Evolutionary conservation across 495 filamentous ascomycete species (phyloP), one percentile per base, ranked within the genome.

Genomic region (Cercophora sp.): DNA sequence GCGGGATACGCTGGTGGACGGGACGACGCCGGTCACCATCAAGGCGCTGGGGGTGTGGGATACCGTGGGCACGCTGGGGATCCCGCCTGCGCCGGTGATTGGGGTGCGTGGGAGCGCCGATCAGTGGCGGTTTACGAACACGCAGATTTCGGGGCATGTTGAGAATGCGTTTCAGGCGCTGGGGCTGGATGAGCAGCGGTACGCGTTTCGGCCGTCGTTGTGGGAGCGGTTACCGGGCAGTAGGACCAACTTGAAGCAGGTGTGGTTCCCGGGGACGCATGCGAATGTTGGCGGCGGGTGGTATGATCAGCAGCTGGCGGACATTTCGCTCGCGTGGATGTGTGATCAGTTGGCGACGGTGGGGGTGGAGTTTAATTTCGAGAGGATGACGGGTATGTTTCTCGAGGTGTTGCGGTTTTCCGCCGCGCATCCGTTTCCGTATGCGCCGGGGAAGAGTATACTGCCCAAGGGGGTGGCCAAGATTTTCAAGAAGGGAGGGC

Each of bases 121-220:
- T 22, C 59, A 67, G 61, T 69, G 66, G 66, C 37, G 56, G 8
- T 84, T 85, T 64, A 78, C 80, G 64, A 79, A 84, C 63, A 83
- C 80, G 10, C 70, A 75, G 31, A 65, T 85, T 2, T 71, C 72
- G 9, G 67, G 75, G 51, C 66, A 67, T 54, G 78, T 87, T 4
- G 78, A 85, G 52, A 75, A 86, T 57, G 85, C 85, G 3, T 87
- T 88, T 57, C 85, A 89, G 60, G 85, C 85, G 11, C 69, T 89
- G 1, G 85, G 84, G 1, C 75, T 89, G 1, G 84, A 88, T 56
- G 85, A 89, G 68, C 70, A 77, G n/a, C 77, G 85, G 13, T 69
- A 66, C 15, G 74, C 81, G 4, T 89, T 87, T 56, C 69, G 77
- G 0, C 85, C 85, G 6, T 75, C 82, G 4, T 60, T 88, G 4